Conservation (phyloP, 768 basidiomycete species). For the Kwoniella sp. region DNA sequence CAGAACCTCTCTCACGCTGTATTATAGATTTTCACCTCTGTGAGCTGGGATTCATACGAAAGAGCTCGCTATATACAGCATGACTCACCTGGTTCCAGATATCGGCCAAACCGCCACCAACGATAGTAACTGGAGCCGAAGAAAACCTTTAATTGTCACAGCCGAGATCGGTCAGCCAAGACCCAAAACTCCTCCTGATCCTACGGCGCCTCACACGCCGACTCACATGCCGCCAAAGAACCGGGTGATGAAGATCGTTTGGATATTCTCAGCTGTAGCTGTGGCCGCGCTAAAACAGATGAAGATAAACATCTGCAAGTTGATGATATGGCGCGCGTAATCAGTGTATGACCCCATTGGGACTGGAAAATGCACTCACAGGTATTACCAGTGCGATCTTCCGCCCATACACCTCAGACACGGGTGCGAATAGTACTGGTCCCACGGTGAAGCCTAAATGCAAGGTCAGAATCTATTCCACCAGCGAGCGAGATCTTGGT, state of each 20-base stretch:
- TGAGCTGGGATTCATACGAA: not conserved
- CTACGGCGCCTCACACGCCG: not conserved
- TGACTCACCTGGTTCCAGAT: constrained; percentile 40
- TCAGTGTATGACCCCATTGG: too few relatives aligned
- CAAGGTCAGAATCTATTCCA: too few relatives aligned
- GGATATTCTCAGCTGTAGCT: constrained; percentile 53
- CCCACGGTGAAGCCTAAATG: constrained; percentile 27
- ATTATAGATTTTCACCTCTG: not conserved
- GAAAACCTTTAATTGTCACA: constrained; percentile 32
- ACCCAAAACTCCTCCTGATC: too few relatives aligned
- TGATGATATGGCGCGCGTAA: not conserved
- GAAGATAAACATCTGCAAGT: constrained; percentile 46
- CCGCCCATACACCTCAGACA: constrained; percentile 53
- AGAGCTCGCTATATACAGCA: too few relatives aligned
- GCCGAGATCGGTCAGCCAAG: not conserved
- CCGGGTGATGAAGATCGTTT: constrained; percentile 55
- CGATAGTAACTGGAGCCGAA: constrained; percentile 46
- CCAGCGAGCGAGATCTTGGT: too few relatives aligned
- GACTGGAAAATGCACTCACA: too few relatives aligned
- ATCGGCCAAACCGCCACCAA: constrained; percentile 46
- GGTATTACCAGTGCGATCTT: constrained; percentile 44
- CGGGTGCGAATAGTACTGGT: constrained; percentile 50
- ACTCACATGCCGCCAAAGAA: constrained; percentile 37
- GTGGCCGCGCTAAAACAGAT: constrained; percentile 54
- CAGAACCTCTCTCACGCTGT: constrained; percentile 40